Evolutionary conservation across 371 early-diverging fungal species (phyloP).

Genomic region (Mucor indicus): DNA sequence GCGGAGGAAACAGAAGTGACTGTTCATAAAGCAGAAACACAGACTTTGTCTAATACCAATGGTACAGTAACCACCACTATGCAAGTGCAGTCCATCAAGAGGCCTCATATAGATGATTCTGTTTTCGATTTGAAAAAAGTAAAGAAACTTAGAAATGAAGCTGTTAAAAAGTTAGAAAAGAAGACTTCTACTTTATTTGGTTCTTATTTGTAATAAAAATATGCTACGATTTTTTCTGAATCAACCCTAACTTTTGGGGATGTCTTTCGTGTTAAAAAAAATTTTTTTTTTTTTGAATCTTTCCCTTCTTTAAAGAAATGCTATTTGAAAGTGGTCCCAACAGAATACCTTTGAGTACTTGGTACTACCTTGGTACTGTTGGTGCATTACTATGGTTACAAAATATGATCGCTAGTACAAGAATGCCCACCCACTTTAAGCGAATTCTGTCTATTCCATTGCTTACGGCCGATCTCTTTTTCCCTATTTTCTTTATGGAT

Average conservation of each 20-base stretch:
- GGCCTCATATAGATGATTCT: slow-evolving; percentile 20
- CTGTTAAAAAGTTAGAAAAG: slow-evolving; percentile 27
- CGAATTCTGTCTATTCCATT: slow-evolving; percentile 7
- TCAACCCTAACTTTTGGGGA: slow-evolving; percentile 15
- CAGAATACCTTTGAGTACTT: slow-evolving; percentile 11
- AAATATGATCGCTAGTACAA: slow-evolving; percentile 3
- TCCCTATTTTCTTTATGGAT: slow-evolving; percentile 3
- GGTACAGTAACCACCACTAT: slow-evolving; percentile 1
- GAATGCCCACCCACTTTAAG: slow-evolving; percentile 3
- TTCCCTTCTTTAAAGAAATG: slow-evolving; percentile 5
- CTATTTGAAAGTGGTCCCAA: slow-evolving; percentile 12
- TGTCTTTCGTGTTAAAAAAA: no score
- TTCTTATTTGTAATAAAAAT: slow-evolving; percentile 6
- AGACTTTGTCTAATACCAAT: slow-evolving; percentile 1
- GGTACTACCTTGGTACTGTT: slow-evolving; percentile 8
- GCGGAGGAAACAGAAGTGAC: slow-evolving; percentile 4
- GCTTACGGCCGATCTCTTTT: background rate
- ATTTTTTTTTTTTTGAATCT: no score
- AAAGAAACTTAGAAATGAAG: slow-evolving; percentile 18
- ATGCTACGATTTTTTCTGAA: no score
- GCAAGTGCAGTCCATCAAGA: slow-evolving; percentile 4
- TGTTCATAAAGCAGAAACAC: background rate
- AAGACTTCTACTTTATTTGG: slow-evolving; percentile 46
- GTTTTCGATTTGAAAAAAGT: slow-evolving; percentile 35
- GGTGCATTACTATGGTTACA: slow-evolving; percentile 2